Evolutionary conservation across 2,329 filamentous ascomycete genomes (phyloP).

Genomic region (Penicillium sp.): DNA sequence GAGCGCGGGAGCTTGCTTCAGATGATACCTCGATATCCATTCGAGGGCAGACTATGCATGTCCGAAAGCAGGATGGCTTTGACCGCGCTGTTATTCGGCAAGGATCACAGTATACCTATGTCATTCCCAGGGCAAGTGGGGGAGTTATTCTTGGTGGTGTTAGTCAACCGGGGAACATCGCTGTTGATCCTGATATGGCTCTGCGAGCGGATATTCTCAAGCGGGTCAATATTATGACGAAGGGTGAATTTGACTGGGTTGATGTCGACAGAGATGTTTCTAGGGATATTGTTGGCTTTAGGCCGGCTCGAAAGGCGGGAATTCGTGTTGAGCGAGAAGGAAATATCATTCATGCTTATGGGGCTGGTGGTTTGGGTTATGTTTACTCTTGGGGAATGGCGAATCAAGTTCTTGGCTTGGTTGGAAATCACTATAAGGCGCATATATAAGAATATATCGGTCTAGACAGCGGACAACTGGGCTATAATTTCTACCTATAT

Average conservation of each 20-base stretch:
- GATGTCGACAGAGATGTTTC: neutral
- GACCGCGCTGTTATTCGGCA: neutral
- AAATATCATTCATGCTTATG: neutral
- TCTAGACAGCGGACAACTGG: neutral
- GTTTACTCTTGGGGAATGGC: neutral
- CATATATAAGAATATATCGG: neutral
- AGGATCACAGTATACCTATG: neutral
- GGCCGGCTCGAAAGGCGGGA: neutral
- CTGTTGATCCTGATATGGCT: neutral
- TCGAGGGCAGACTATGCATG: neutral
- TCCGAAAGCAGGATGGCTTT: neutral
- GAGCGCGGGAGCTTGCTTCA: neutral
- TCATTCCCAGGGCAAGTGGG: neutral
- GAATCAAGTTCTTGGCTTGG: neutral
- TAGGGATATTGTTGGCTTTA: neutral
- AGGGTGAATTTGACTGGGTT: neutral
- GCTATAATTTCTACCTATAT: too few relatives aligned
- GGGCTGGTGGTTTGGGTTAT: neutral
- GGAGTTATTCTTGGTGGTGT: neutral
- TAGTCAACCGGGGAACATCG: neutral
- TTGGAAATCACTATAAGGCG: neutral
- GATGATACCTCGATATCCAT: neutral
- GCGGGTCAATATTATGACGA: neutral
- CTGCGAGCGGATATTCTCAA: neutral
- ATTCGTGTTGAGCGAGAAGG: neutral